These are phyloP conservation scores for Plantago ovata DNA, from an alignment of 257 asterid species.

Conservation along the genomic window DNA sequence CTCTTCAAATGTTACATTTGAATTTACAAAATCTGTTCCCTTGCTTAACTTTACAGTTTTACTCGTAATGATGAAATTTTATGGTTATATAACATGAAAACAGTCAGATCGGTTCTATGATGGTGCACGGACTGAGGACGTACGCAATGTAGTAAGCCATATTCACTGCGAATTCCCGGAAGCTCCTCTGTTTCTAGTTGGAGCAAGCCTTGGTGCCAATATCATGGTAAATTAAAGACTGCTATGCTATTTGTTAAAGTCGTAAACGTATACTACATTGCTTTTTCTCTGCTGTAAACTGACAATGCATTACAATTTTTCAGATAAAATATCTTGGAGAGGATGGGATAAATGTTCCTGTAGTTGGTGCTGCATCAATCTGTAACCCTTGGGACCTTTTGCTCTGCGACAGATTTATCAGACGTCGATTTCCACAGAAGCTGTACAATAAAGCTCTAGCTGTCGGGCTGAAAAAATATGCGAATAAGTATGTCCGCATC, in stretches of 20 bases:
- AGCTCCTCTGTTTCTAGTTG: slow-evolving; percentile 57
- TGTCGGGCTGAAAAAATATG: slow-evolving; percentile 49
- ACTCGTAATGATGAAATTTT: not conserved
- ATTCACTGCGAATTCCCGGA: slow-evolving; percentile 46
- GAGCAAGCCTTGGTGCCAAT: slow-evolving; percentile 70
- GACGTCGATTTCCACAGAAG: slow-evolving; percentile 48
- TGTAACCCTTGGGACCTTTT: slow-evolving; percentile 70
- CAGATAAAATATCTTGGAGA: slow-evolving; percentile 76
- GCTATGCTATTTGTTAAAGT: not conserved
- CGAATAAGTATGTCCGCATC: slow-evolving; percentile 40
- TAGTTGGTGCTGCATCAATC: slow-evolving; percentile 60
- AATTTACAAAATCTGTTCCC: not conserved
- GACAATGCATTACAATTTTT: not conserved
- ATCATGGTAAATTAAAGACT: slow-evolving; percentile 36
- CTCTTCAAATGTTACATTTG: slow-evolving; percentile 9
- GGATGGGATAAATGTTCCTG: slow-evolving; percentile 46
- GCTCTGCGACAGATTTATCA: slow-evolving; percentile 60
- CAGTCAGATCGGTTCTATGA: slow-evolving; percentile 64
- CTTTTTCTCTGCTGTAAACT: not conserved
- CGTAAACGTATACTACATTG: not conserved
- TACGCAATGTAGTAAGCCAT: slow-evolving; percentile 45
- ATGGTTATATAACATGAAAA: not conserved
- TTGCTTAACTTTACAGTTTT: too few relatives aligned
- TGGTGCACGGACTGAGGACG: slow-evolving; percentile 63
- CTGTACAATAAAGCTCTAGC: slow-evolving; percentile 47